Evolutionary conservation across 805 yeast genomes (phyloP).

Genomic region (Cyberlindnera suaveolens): DNA sequence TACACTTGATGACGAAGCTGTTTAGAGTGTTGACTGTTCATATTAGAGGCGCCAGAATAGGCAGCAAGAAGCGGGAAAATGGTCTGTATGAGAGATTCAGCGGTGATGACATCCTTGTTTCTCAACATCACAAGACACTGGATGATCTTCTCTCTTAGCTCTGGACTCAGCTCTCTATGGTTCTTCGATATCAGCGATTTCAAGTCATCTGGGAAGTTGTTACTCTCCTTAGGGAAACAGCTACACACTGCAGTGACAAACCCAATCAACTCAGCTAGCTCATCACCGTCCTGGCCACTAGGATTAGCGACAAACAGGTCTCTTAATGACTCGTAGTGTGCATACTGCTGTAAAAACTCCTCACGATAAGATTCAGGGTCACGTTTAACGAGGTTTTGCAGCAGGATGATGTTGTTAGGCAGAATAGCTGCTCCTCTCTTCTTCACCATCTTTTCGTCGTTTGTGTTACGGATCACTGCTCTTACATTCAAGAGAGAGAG

Average conservation of each 20-base stretch:
- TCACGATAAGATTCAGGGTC: constrained; percentile 94
- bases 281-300: constrained; percentile 41
- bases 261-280: constrained; percentile 76
- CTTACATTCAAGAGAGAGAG: not conserved
- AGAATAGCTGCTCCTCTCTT: constrained; percentile 87
- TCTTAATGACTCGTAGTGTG: constrained; percentile 86
- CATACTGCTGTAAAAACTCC: constrained; percentile 87
- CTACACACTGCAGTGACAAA: constrained; percentile 88
- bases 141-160: constrained; percentile 83
- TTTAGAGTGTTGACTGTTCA: constrained; percentile 61
- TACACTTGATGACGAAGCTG: constrained; percentile 79
- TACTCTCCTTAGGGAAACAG: constrained; percentile 87
- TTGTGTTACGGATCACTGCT: not conserved
- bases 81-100: constrained; percentile 79
- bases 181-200: constrained; percentile 61
- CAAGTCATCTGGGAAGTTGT: constrained; percentile 76
- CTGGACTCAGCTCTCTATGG: constrained; percentile 79
- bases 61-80: constrained; percentile 79
- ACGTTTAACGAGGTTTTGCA: constrained; percentile 88
- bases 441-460: constrained; percentile 57
- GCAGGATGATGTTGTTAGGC: constrained; percentile 84
- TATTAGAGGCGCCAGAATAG: constrained; percentile 45
- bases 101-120: constrained; percentile 71
- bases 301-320: constrained; percentile 76
- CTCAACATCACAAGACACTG: constrained; percentile 86